Evolutionary conservation across 2,329 filamentous ascomycete species (phyloP).

Genomic region (Colletotrichum horii): DNA sequence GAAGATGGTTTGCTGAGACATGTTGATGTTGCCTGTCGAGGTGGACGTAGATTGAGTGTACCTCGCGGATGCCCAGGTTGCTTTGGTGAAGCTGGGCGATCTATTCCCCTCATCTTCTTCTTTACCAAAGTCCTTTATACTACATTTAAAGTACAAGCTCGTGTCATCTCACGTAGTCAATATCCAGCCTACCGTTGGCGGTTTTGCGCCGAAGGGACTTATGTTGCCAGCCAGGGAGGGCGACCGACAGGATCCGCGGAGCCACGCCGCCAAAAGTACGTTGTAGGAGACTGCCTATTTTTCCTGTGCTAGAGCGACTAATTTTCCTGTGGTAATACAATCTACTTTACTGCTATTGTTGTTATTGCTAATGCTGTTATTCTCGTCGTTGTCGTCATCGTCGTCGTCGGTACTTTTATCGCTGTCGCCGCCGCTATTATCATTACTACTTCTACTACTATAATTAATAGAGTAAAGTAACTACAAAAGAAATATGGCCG

Average conservation of each 20-base stretch:
- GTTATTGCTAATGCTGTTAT: too few species aligned
- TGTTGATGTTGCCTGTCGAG: background rate
- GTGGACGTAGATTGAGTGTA: background rate
- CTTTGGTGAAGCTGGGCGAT: background rate
- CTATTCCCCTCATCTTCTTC: background rate
- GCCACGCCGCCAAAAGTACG: background rate
- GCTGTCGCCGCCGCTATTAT: too few species aligned
- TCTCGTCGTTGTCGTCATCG: too few species aligned
- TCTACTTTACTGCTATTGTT: too few species aligned
- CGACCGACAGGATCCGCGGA: background rate
- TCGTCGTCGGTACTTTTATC: too few species aligned
- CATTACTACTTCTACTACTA: too few species aligned
- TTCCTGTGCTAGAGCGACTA: too few species aligned
- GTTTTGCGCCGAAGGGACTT: background rate
- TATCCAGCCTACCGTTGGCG: background rate
- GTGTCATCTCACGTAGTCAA: background rate
- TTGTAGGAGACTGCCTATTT: too few species aligned
- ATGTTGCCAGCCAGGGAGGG: background rate
- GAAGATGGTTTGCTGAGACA: slow-evolving; percentile 28
- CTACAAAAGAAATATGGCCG: too few species aligned
- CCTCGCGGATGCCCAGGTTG: background rate
- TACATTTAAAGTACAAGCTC: background rate
- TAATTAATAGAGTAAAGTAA: too few species aligned
- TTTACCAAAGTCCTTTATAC: background rate
- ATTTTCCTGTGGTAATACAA: too few species aligned